Evolutionary conservation across 176 grass and related monocot species (phyloP).

Genomic region (Oropetium thomaeum): DNA sequence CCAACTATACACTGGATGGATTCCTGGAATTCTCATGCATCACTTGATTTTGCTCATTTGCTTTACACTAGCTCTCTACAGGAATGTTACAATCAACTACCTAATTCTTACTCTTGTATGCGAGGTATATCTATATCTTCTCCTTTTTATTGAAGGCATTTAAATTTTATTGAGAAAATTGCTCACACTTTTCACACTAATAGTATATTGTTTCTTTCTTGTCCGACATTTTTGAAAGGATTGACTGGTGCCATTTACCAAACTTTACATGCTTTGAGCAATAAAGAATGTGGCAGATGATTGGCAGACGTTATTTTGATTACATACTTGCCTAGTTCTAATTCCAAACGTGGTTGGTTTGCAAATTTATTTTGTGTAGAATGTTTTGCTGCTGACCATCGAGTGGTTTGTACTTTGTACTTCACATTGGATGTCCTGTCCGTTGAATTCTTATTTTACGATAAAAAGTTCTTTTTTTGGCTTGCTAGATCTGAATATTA

Average conservation of each 20-base stretch:
- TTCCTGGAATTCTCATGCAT: constrained; percentile 87
- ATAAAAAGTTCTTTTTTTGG: not conserved
- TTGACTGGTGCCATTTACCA: not conserved
- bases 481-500: constrained; percentile 13
- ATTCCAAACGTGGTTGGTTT: not conserved
- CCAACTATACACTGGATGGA: constrained; percentile 64
- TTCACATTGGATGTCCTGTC: not conserved
- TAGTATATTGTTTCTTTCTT: not conserved
- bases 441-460: not conserved
- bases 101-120: constrained; percentile 80
- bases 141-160: constrained; percentile 14
- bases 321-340: not conserved
- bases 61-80: constrained; percentile 82
- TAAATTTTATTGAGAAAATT: constrained; percentile 9
- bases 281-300: not conserved
- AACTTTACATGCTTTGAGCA: not conserved
- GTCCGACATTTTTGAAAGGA: not conserved
- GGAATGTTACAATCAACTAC: constrained; percentile 95
- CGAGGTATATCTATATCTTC: constrained; percentile 56
- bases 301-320: not conserved
- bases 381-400: not conserved
- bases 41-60: constrained; percentile 96
- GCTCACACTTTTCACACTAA: not conserved
- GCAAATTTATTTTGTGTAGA: not conserved
- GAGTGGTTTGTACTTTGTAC: not conserved